Conservation (phyloP, 176 grass and related monocot species). For the Chloris gayana region DNA sequence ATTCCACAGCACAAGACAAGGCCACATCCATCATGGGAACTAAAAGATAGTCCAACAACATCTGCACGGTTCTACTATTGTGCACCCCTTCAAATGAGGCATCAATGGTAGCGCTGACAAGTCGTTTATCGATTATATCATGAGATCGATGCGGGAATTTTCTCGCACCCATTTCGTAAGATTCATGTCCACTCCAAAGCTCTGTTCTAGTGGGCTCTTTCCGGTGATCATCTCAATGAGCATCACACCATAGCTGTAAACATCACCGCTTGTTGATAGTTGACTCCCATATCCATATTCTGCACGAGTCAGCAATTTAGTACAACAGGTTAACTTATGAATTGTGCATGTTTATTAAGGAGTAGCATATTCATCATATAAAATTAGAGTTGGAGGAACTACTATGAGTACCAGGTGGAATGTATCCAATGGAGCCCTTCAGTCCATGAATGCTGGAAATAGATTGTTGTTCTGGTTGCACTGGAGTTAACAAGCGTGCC, state of each 20-base stretch:
- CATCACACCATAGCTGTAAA: neutral
- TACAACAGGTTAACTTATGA: neutral
- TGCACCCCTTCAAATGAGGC: neutral
- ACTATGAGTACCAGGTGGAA: slow-evolving; percentile 42
- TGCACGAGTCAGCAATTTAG: neutral
- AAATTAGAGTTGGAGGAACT: neutral
- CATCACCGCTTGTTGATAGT: neutral
- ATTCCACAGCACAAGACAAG: slow-evolving; percentile 41
- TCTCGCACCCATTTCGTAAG: neutral
- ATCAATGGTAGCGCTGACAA: neutral
- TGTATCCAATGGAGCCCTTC: slow-evolving; percentile 56
- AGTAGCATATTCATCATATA: neutral
- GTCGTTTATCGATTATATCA: neutral
- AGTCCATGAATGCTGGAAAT: slow-evolving; percentile 31
- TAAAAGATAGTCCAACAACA: slow-evolving; percentile 30
- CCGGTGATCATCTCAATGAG: neutral
- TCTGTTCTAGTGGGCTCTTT: neutral
- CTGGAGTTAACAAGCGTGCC: neutral
- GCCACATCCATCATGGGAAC: slow-evolving; percentile 38
- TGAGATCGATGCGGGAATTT: neutral
- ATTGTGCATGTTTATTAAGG: neutral
- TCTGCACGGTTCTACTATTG: neutral
- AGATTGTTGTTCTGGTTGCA: neutral
- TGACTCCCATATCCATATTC: neutral
- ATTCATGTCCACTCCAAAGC: neutral